A percentile compares a stretch with the other conserved stretches of the same genome.
These are phyloP conservation scores for Aspergillus nomiae DNA, from an alignment of 2,329 filamentous ascomycete species.

Conservation along the genomic window DNA sequence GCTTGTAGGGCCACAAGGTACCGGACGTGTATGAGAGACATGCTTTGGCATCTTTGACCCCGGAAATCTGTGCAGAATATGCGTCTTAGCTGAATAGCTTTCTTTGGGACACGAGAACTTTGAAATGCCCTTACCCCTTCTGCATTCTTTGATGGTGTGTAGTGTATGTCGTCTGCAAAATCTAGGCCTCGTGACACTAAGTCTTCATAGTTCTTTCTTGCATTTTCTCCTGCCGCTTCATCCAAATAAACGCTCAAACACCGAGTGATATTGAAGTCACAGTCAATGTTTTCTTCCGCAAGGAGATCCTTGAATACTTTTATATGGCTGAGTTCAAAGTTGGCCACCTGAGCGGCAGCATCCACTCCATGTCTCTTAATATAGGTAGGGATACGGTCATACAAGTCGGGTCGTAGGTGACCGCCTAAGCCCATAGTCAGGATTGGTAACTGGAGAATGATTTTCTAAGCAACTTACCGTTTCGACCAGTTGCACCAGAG, in stretches of 20 bases:
- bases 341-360: slow-evolving; percentile 42
- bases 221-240: slow-evolving; percentile 33
- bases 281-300: slow-evolving; percentile 47
- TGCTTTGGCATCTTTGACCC: slow-evolving; percentile 43
- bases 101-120: background rate
- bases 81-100: background rate
- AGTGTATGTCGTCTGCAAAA: slow-evolving; percentile 35
- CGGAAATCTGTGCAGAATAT: slow-evolving; percentile 31
- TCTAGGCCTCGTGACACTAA: slow-evolving; percentile 32
- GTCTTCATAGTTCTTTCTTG: slow-evolving; percentile 29
- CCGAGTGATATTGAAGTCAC: slow-evolving; percentile 46
- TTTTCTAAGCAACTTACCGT: slow-evolving; percentile 32
- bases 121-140: slow-evolving; percentile 27
- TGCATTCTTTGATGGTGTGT: slow-evolving; percentile 26
- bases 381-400: slow-evolving; percentile 42
- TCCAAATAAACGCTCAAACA: slow-evolving; percentile 47
- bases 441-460: background rate
- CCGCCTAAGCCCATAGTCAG: slow-evolving; percentile 28
- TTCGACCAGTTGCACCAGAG: slow-evolving; percentile 49
- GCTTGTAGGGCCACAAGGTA: slow-evolving; percentile 69
- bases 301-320: slow-evolving; percentile 44
- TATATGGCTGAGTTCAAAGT: slow-evolving; percentile 47
- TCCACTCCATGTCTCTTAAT: slow-evolving; percentile 39
- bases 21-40: slow-evolving; percentile 40
- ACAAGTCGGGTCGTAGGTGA: slow-evolving; percentile 48